phyloP scores from a whole-genome alignment of 1,284 basidiomycete species.

The Hypsizygus ulmarius region DNA sequence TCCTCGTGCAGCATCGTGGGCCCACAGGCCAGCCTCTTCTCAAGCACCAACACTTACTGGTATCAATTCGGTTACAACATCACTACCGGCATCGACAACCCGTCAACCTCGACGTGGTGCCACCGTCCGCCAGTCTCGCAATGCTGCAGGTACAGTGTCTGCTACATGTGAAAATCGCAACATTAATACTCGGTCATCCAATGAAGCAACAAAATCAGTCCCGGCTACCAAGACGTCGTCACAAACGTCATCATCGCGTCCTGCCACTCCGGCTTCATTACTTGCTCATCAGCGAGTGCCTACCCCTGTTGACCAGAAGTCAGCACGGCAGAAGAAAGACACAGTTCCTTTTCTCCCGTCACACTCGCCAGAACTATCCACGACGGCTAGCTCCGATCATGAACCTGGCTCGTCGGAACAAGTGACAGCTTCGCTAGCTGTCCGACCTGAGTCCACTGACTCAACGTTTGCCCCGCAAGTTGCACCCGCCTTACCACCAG shows the following conservation, averaged over 20 bases:
- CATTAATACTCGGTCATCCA: constrained; percentile 21
- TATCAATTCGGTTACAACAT: constrained; percentile 23
- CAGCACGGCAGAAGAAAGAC: constrained; percentile 38
- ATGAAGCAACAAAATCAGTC: constrained; percentile 39
- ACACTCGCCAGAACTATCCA: constrained; percentile 48
- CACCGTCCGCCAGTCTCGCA: constrained; percentile 39
- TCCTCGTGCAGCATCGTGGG: constrained; percentile 86
- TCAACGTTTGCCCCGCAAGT: constrained; percentile 36
- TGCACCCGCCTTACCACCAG: constrained; percentile 43
- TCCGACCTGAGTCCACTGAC: constrained; percentile 42
- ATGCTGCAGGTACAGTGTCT: constrained; percentile 21
- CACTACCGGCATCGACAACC: constrained; percentile 25
- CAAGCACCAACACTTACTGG: constrained; percentile 23
- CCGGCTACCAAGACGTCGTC: constrained; percentile 43
- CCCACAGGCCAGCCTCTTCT: constrained; percentile 43
- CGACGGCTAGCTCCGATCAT: constrained; percentile 37
- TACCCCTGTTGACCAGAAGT: constrained; percentile 45
- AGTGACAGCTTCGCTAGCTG: constrained; percentile 42
- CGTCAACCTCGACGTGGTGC: constrained; percentile 43
- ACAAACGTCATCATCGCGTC: constrained; percentile 61
- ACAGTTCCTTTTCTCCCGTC: constrained; percentile 31
- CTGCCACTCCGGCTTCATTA: constrained; percentile 47
- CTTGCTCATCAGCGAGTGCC: constrained; percentile 41
- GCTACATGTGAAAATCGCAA: constrained; percentile 33
- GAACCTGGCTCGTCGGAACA: constrained; percentile 16